Base-by-base conservation (phyloP, 352 stramenopile genomes). In the Pythium biforme region DNA sequence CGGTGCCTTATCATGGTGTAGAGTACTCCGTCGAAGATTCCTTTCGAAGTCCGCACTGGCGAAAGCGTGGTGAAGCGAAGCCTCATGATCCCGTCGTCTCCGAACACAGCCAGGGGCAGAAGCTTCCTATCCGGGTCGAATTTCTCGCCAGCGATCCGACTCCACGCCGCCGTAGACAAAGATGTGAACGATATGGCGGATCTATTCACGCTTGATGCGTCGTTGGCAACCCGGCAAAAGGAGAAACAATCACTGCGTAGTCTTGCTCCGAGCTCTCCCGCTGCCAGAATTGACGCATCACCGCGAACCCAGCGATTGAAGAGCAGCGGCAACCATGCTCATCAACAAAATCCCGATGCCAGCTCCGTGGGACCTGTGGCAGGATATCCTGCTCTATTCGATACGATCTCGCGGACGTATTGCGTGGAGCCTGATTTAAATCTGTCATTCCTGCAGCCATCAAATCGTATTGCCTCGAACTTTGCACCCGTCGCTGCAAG, bases 401-500 rank as follows among this genome's bases (percentile, higher is more conserved):
- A 94, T 58, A 39, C 62, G 0, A 70, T 92, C 2, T 81, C 74
- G 31, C 81, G 81, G 17, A 94, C 85, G 0, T 69, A 88, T 10
- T 90, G 81, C 46, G 83, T 92, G 4, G 85, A 94, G 48, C 79
- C 78, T 29, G 81, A 89, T 54, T 67, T 83, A 22, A 87, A 83
- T 43, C 19, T 82, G 25, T 65, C 78, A 4, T 77, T 75, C 9
- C 66, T 92, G 23, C 55, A 75, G 20, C 82, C 85, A 1, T 90
- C 80, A 22, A 91, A 94, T 43, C 79, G 85, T 7, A 92, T 94
- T 31, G 85, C 75, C 6, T 73, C 80, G 0, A 94, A 94, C 39
- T 92, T 83, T 34, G 85, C 76, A 0, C 65, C 72, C 15, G 60
- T 80, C 0, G 80, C 84, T 9, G 64, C 62, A 7, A 40, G 66